phyloP scores from a whole-genome alignment of 345 rosid species.

The Eucalyptus polybractea region DNA sequence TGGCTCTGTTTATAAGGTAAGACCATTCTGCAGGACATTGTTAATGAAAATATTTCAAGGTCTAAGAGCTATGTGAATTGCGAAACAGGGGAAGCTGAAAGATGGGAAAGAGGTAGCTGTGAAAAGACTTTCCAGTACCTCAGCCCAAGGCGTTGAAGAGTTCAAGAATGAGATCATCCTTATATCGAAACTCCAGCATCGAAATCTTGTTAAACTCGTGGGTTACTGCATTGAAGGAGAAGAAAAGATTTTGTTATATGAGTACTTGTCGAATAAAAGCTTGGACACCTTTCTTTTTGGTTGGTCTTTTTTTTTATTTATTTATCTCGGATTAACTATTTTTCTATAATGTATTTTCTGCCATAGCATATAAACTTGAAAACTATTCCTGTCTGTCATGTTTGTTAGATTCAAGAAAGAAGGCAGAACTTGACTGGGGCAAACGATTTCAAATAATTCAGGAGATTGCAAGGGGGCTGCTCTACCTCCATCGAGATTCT shows the following conservation, averaged over 20 bases:
- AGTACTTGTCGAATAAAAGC: not conserved
- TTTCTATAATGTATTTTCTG: not conserved
- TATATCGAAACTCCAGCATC: conserved; percentile 47
- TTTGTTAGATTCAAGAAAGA: conserved; percentile 1
- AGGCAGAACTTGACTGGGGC: conserved; percentile 8
- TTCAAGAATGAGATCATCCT: conserved; percentile 44
- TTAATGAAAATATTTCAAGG: not conserved
- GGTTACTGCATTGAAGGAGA: conserved; percentile 51
- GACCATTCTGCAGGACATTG: not conserved
- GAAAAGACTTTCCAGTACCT: conserved; percentile 32
- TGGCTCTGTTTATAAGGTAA: not conserved
- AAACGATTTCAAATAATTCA: conserved; percentile 9
- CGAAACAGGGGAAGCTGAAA: conserved; percentile 28
- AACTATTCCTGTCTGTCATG: not conserved
- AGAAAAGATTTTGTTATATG: conserved; percentile 41
- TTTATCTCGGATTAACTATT: not conserved
- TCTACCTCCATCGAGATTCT: conserved; percentile 22
- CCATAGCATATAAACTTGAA: not conserved
- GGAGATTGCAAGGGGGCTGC: conserved; percentile 17
- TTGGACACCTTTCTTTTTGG: not conserved
- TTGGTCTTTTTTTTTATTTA: not conserved
- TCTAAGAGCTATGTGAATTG: not conserved
- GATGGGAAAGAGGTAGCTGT: conserved; percentile 44
- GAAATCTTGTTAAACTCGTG: conserved; percentile 44
- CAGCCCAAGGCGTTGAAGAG: conserved; percentile 45